Percentiles rank a stretch among this genome's conserved stretches.
phyloP scores from a whole-genome alignment of 2,329 filamentous ascomycete species.

The Fusarium agapanthi region DNA sequence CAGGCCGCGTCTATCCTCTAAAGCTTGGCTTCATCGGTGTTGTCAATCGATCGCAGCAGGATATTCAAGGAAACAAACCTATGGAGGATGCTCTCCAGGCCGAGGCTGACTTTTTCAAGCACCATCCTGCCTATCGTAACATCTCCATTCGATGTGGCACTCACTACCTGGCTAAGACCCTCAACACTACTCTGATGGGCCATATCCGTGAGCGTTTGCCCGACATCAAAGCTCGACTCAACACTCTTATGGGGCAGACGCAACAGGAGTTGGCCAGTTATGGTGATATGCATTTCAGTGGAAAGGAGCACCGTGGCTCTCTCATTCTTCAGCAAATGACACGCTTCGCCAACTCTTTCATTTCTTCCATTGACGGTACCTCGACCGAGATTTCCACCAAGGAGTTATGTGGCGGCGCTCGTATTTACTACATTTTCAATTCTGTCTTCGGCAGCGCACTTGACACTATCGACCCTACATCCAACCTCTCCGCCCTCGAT shows the following conservation, averaged over 20 bases:
- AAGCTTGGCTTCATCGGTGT: constrained; percentile 98
- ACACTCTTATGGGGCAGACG: constrained; percentile 99
- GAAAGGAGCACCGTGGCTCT: constrained; percentile 94
- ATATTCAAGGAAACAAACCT: constrained; percentile 96
- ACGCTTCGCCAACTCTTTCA: constrained; percentile 96
- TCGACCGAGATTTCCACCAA: constrained; percentile 99
- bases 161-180: constrained; percentile 90
- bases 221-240: constrained; percentile 96
- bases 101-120: constrained; percentile 94
- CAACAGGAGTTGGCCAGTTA: constrained; percentile 98
- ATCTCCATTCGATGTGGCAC: constrained; percentile 95
- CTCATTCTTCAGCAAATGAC: constrained; percentile 98
- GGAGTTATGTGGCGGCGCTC: constrained; percentile 91
- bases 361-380: constrained; percentile 97
- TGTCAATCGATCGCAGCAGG: constrained; percentile 97
- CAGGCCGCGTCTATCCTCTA: constrained; percentile 92
- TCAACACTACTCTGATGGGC: constrained; percentile 94
- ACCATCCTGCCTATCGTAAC: constrained; percentile 96
- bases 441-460: constrained; percentile 97
- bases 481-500: constrained; percentile 91
- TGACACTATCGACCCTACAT: constrained; percentile 95
- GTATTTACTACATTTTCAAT: constrained; percentile 99
- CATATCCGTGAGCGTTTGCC: constrained; percentile 96
- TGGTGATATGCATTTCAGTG: constrained; percentile 96
- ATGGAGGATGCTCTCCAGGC: constrained; percentile 89